These are phyloP conservation scores for Pseudozyma hubeiensis DNA, from an alignment of 1,284 basidiomycete genomes.

Conservation along the genomic window DNA sequence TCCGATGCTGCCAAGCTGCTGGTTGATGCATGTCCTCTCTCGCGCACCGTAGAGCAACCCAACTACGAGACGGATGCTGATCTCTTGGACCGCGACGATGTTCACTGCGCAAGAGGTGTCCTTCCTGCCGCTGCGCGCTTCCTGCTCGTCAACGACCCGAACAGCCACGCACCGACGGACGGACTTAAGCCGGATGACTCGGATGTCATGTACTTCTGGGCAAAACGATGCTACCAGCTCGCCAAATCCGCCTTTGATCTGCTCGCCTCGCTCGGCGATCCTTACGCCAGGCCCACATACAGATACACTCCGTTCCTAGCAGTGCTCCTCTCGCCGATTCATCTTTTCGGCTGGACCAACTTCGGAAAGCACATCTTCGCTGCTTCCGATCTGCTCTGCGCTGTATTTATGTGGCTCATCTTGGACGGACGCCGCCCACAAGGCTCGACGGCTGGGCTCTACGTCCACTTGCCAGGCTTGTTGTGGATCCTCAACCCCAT, in stretches of 20 bases:
- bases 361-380: constrained; percentile 89
- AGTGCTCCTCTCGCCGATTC: constrained; percentile 82
- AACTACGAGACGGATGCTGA: constrained; percentile 51
- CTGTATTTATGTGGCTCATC: constrained; percentile 79
- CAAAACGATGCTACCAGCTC: constrained; percentile 38
- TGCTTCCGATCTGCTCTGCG: constrained; percentile 84
- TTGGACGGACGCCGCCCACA: constrained; percentile 69
- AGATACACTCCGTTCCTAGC: constrained; percentile 95
- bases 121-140: constrained; percentile 71
- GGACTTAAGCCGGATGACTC: constrained; percentile 34
- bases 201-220: constrained; percentile 41
- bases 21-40: constrained; percentile 53
- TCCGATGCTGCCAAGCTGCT: constrained; percentile 79
- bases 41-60: constrained; percentile 38
- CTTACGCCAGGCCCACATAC: constrained; percentile 92
- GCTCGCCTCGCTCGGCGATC: constrained; percentile 73
- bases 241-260: constrained; percentile 50
- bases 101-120: constrained; percentile 57
- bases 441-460: constrained; percentile 27
- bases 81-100: constrained; percentile 38
- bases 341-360: constrained; percentile 69
- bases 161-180: constrained; percentile 28
- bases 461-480: constrained; percentile 70
- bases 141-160: constrained; percentile 69
- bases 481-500: constrained; percentile 91